phyloP scores from a whole-genome alignment of 768 basidiomycete species.

The Amanita rubescens region DNA sequence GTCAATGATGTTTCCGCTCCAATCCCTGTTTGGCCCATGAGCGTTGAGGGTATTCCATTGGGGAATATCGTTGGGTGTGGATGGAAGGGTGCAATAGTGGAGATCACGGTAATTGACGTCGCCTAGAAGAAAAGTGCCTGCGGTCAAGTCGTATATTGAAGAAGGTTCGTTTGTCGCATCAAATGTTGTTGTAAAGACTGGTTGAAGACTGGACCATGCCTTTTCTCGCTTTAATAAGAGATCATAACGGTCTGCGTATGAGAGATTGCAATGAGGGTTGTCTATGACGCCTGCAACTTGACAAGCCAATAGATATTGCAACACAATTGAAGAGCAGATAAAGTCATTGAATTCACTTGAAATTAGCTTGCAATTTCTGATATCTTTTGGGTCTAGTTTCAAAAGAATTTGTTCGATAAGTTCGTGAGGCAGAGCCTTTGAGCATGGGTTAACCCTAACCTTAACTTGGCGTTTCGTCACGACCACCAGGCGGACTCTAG shows the following conservation, averaged over 20 bases:
- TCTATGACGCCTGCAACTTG: conserved; percentile 19
- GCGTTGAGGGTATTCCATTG: conserved; percentile 24
- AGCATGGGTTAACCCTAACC: not conserved
- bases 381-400: conserved; percentile 18
- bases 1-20: conserved; percentile 25
- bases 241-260: conserved; percentile 20
- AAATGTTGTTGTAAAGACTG: conserved; percentile 20
- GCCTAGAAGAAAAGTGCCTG: conserved; percentile 34
- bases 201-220: conserved; percentile 23
- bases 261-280: conserved; percentile 19
- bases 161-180: conserved; percentile 21
- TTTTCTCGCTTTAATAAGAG: conserved; percentile 19
- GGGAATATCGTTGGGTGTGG: conserved; percentile 14
- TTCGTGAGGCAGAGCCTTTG: conserved; percentile 14
- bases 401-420: conserved; percentile 23
- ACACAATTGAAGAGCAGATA: conserved; percentile 19
- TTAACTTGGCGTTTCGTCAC: no score
- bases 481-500: no score
- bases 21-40: conserved; percentile 10
- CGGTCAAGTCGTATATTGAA: conserved; percentile 37
- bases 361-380: conserved; percentile 17
- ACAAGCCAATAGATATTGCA: conserved; percentile 28
- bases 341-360: conserved; percentile 17
- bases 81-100: conserved; percentile 28
- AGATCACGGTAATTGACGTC: conserved; percentile 19